Evolutionary conservation across 2,329 filamentous ascomycete genomes (phyloP).

Genomic region (Coniochaeta sp.): DNA sequence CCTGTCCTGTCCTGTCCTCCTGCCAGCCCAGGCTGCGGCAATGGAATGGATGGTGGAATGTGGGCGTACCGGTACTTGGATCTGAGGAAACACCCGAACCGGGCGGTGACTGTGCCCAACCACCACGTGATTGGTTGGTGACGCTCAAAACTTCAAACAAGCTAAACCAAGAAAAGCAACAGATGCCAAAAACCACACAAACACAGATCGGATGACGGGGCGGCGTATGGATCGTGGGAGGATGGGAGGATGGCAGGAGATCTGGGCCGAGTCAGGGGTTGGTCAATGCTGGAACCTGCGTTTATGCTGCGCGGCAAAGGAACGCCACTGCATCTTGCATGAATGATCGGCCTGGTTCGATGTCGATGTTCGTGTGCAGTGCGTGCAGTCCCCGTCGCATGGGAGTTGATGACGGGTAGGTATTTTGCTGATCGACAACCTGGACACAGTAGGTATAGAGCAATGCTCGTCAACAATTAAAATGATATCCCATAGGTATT

Average conservation of each 20-base stretch:
- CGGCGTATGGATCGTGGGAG: background rate
- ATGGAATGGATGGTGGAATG: too few species aligned
- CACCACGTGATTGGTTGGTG: background rate
- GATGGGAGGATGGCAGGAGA: background rate
- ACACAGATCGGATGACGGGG: background rate
- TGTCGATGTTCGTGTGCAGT: too few species aligned
- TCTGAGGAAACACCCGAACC: background rate
- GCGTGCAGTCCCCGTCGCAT: too few species aligned
- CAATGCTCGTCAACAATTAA: too few species aligned
- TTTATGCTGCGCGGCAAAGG: background rate
- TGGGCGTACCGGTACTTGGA: background rate
- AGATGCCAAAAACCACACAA: background rate
- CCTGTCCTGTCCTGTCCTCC: too few species aligned
- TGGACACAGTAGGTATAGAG: too few species aligned
- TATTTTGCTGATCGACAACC: background rate
- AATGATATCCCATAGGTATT: background rate
- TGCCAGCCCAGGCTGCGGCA: too few species aligned
- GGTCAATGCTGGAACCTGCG: background rate
- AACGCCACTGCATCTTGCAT: slow-evolving; percentile 1
- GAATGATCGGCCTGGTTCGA: background rate
- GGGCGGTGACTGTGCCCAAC: background rate
- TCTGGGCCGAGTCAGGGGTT: background rate
- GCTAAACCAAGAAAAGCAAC: slow-evolving; percentile 2
- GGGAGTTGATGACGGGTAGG: too few species aligned
- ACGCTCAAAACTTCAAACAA: background rate